Evolutionary conservation across 306 rosid species (phyloP), one percentile per base, ranked within the genome.

Genomic region (Senna siamea): DNA sequence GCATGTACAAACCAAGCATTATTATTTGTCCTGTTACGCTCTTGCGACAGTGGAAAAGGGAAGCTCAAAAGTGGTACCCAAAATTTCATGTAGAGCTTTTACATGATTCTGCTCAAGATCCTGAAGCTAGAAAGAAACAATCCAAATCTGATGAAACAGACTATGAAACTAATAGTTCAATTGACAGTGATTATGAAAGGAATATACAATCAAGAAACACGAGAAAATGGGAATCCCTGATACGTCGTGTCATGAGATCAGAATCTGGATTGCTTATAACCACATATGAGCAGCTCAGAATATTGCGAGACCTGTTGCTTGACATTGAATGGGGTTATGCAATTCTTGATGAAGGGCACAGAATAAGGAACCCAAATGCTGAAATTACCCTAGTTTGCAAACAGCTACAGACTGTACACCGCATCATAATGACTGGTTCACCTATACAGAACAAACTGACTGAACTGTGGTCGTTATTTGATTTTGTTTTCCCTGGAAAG

Each of bases 401-500:
- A 76, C 98, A 94, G 90, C 85, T 94, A 19, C 97, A 94, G 75
- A 94, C 98, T 54, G 85, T 91, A 69, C 97, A 94, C 76, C 98
- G 97, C 48, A 81, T 94, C 73, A 89, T 94, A 80, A 91, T 94
- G 97, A 85, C 96, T n/a, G 98, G 98, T 73, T 85, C 97, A 59
- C 98, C 98, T 73, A 94, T 94, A 87, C 98, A 94, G 91, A 94
- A 94, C 86, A 91, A 88, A 80, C 82, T 94, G 88, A 68, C 86
- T 38, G 98, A 94, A 80, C 79, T 94, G 62, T 94, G 98, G 98
- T 94, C 98, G 66, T 84, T 94, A 88, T 94, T 91, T 89, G 98
- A 94, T 85, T 94, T 94, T 84, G 98, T 94, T 81, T 94, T 94
- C 80, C 98, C 98, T 74, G 98, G 98, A 73, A 94, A 91, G 83